These are phyloP conservation scores for Monosporozyma servazzii DNA, from an alignment of 805 yeast genomes.

Conservation along the genomic window DNA sequence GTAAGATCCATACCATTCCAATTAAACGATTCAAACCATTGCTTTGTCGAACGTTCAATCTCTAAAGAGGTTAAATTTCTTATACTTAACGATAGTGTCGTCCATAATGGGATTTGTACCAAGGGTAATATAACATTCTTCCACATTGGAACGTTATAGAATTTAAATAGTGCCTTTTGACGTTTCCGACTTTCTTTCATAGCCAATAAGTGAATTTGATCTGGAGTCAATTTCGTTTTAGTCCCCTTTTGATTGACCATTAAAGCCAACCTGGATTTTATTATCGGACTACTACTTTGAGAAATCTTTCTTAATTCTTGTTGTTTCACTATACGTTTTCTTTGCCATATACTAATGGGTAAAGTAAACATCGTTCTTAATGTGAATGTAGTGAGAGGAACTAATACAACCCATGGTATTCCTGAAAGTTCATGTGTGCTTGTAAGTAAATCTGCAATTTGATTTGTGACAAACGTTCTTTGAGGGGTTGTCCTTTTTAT, in stretches of 20 bases:
- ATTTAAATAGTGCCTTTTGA: slow-evolving; percentile 60
- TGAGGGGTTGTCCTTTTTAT: background rate
- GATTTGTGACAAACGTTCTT: background rate
- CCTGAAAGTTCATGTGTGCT: slow-evolving; percentile 45
- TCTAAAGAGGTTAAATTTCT: slow-evolving; percentile 60
- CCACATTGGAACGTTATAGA: slow-evolving; percentile 67
- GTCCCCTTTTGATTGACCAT: slow-evolving; percentile 6
- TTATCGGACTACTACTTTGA: slow-evolving; percentile 65
- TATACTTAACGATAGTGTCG: slow-evolving; percentile 64
- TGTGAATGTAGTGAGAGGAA: slow-evolving; percentile 63
- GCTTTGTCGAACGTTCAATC: slow-evolving; percentile 24
- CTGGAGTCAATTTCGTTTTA: slow-evolving; percentile 43
- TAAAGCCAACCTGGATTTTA: slow-evolving; percentile 42
- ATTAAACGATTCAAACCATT: slow-evolving; percentile 37
- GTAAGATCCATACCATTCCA: slow-evolving; percentile 38
- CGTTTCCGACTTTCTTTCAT: slow-evolving; percentile 70
- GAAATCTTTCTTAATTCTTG: slow-evolving; percentile 62
- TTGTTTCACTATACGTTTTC: slow-evolving; percentile 62
- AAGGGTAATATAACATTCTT: slow-evolving; percentile 67
- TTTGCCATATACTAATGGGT: slow-evolving; percentile 68
- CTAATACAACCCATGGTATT: slow-evolving; percentile 74
- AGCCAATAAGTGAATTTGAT: slow-evolving; percentile 66
- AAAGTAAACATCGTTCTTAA: slow-evolving; percentile 60
- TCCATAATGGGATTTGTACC: slow-evolving; percentile 83
- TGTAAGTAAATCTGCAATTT: slow-evolving; percentile 16